Conservation (phyloP, 2,329 filamentous ascomycete genomes). For the Colletotrichum costaricense region DNA sequence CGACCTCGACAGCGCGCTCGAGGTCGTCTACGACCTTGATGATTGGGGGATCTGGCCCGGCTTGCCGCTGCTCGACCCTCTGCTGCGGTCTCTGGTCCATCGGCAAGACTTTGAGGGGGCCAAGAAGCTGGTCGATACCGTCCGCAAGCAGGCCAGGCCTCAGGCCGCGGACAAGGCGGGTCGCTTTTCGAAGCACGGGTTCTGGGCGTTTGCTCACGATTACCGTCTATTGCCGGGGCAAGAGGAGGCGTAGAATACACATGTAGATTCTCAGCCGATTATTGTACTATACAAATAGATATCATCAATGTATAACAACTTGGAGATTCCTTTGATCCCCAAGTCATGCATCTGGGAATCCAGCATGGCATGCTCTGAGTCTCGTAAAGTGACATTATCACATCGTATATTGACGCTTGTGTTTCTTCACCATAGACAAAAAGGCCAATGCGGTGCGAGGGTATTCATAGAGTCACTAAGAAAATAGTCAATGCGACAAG, state of each 20-base stretch:
- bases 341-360: neutral
- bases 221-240: conserved; percentile 47
- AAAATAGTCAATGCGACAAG: too few species aligned
- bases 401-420: too few species aligned
- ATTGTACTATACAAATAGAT: neutral
- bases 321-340: too few species aligned
- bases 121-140: conserved; percentile 47
- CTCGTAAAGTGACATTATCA: neutral
- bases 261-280: neutral
- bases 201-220: conserved; percentile 60
- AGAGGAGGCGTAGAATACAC: conserved; percentile 16
- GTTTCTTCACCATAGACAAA: too few species aligned
- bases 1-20: conserved; percentile 34
- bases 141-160: conserved; percentile 21
- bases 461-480: too few species aligned
- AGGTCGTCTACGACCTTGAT: conserved; percentile 58
- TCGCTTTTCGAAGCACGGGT: conserved; percentile 60
- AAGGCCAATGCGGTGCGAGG: too few species aligned
- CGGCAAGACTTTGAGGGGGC: conserved; percentile 42
- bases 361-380: neutral
- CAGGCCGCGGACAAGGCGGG: conserved; percentile 23
- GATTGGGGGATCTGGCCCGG: conserved; percentile 43
- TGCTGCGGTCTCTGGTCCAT: conserved; percentile 29
- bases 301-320: neutral
- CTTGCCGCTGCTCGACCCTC: conserved; percentile 32